Evolutionary conservation across 331 rosid species (phyloP).

Genomic region (Quercus tomentella): DNA sequence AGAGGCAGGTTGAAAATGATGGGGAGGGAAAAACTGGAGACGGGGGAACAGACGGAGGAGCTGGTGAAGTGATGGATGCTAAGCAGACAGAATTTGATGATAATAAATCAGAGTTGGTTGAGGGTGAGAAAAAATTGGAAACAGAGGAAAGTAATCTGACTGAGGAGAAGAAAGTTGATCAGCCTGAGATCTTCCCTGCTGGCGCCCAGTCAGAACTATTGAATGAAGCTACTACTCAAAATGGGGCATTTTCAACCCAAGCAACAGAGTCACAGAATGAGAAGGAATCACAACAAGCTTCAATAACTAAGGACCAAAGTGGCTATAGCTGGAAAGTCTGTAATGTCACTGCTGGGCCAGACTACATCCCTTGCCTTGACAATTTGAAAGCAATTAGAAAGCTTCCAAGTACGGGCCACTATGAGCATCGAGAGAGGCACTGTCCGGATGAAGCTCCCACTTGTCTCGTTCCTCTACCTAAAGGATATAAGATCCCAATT

Average conservation of each 20-base stretch:
- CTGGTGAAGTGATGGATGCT: constrained; percentile 23
- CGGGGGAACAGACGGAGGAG: constrained; percentile 13
- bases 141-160: constrained; percentile 33
- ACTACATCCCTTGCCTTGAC: constrained; percentile 88
- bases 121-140: constrained; percentile 20
- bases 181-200: constrained; percentile 16
- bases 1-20: background rate
- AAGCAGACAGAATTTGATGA: constrained; percentile 23
- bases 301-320: constrained; percentile 19
- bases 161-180: constrained; percentile 34
- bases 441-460: constrained; percentile 66
- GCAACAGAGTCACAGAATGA: constrained; percentile 36
- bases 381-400: constrained; percentile 54
- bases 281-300: constrained; percentile 37
- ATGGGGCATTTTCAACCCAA: constrained; percentile 53
- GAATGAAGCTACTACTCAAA: constrained; percentile 31
- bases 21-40: constrained; percentile 7
- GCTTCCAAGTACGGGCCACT: constrained; percentile 57
- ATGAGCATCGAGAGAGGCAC: constrained; percentile 82
- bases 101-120: constrained; percentile 14
- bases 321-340: constrained; percentile 63
- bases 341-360: constrained; percentile 70
- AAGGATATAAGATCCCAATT: constrained; percentile 59
- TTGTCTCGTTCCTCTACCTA: constrained; percentile 77
- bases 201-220: constrained; percentile 22